Percentiles rank a stretch among this genome's conserved stretches.
Evolutionary conservation across 441 rosid species (phyloP).

Genomic region (Eugenia klotzschiana): DNA sequence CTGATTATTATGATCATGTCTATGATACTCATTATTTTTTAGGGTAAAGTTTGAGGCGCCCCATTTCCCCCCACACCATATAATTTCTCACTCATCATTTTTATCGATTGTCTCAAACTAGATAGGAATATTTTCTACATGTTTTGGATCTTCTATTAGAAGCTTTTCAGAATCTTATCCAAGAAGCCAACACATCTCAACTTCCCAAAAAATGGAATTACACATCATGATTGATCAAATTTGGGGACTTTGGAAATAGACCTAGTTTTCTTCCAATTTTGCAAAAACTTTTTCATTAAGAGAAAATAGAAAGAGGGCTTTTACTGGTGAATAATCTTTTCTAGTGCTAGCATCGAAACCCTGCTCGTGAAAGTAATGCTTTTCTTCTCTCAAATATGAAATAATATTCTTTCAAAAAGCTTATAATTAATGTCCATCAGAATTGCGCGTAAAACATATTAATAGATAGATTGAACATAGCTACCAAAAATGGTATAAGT

Average conservation of each 20-base stretch:
- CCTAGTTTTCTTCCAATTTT: neutral
- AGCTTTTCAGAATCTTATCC: neutral
- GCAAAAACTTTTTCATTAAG: neutral
- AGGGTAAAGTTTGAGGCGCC: constrained; percentile 17
- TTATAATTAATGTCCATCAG: neutral
- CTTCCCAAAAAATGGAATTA: neutral
- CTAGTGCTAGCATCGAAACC: neutral
- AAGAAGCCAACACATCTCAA: neutral
- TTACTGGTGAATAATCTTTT: neutral
- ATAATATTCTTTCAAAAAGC: neutral
- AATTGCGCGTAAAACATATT: neutral
- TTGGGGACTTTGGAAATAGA: neutral
- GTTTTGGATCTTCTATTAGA: neutral
- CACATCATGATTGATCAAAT: neutral
- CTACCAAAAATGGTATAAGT: neutral
- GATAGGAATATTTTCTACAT: neutral
- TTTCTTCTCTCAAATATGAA: neutral
- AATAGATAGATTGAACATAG: neutral
- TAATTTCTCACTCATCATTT: neutral
- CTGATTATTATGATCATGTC: constrained; percentile 34
- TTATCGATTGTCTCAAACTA: neutral
- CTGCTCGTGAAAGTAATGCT: neutral
- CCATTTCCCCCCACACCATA: neutral
- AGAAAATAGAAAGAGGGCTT: neutral
- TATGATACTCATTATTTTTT: constrained; percentile 32